These are phyloP conservation scores for Violaceomyces palustris DNA, from an alignment of 1,284 basidiomycete species.

Conservation along the genomic window DNA sequence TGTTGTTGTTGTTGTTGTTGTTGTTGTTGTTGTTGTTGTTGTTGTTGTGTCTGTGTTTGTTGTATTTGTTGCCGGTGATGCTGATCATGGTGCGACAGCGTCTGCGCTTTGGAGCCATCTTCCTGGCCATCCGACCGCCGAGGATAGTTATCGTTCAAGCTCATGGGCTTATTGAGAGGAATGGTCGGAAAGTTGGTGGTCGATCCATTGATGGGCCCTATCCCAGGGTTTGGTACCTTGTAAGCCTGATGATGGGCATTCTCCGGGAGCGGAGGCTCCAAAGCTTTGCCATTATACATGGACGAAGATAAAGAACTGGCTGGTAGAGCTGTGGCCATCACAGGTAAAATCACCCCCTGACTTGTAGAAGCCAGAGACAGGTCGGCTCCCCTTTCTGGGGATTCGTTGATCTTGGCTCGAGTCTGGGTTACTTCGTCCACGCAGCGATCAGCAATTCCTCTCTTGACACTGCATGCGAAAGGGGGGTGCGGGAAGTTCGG, in stretches of 20 bases:
- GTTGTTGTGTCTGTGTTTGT: background rate
- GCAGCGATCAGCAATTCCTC: slow-evolving; percentile 27
- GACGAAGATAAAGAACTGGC: slow-evolving; percentile 1
- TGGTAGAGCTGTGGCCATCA: background rate
- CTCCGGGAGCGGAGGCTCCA: background rate
- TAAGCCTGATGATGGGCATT: too few relatives aligned
- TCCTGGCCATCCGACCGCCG: too few relatives aligned
- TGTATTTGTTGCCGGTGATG: too few relatives aligned
- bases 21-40: background rate
- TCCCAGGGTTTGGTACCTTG: too few relatives aligned
- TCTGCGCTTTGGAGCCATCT: too few relatives aligned
- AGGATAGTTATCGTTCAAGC: too few relatives aligned
- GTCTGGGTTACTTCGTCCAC: too few relatives aligned
- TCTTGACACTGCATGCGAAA: slow-evolving; percentile 16
- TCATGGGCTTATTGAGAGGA: too few relatives aligned
- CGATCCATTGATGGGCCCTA: too few relatives aligned
- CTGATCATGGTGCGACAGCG: too few relatives aligned
- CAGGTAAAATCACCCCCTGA: background rate
- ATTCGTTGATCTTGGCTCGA: too few relatives aligned
- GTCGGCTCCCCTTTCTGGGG: slow-evolving; percentile 7
- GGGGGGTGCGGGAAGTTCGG: background rate
- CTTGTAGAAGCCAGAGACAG: slow-evolving; percentile 4
- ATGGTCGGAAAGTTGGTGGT: too few relatives aligned
- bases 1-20: background rate
- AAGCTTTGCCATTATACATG: slow-evolving; percentile 1